Evolutionary conservation across 768 basidiomycete species (phyloP).

Genomic region (Holtermannia corniformis): DNA sequence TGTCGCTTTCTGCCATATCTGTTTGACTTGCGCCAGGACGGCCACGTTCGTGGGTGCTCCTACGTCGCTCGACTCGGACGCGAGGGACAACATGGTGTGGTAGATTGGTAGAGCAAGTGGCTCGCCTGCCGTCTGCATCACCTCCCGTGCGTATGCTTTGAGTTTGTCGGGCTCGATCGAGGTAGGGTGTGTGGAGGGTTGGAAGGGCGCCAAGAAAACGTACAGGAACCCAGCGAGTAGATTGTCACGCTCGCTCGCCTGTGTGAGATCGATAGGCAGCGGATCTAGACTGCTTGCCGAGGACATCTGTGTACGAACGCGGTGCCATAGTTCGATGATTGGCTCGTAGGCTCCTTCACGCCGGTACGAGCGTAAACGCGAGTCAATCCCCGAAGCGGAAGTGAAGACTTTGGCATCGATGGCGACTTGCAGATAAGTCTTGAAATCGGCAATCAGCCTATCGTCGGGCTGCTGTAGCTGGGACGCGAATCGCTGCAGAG

Average conservation of each 20-base stretch:
- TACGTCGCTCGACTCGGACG: neutral
- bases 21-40: conserved; percentile 48
- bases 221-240: conserved; percentile 5
- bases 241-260: neutral
- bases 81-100: neutral
- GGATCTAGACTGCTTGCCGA: too few relatives aligned
- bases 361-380: neutral
- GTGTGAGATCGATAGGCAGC: neutral
- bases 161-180: conserved; percentile 2
- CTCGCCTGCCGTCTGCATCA: neutral
- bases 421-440: neutral
- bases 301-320: neutral
- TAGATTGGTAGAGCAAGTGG: neutral
- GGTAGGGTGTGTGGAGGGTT: conserved; percentile 1
- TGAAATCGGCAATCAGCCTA: too few relatives aligned
- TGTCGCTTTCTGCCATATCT: conserved; percentile 58
- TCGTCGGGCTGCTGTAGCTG: too few relatives aligned
- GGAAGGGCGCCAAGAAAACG: neutral
- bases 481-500: too few relatives aligned
- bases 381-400: neutral
- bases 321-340: neutral
- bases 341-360: neutral
- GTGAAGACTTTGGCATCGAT: neutral
- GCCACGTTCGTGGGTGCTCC: neutral
- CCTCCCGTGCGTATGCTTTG: neutral